Conservation (phyloP, 345 rosid genomes). For the Moricandia moricandioides region DNA sequence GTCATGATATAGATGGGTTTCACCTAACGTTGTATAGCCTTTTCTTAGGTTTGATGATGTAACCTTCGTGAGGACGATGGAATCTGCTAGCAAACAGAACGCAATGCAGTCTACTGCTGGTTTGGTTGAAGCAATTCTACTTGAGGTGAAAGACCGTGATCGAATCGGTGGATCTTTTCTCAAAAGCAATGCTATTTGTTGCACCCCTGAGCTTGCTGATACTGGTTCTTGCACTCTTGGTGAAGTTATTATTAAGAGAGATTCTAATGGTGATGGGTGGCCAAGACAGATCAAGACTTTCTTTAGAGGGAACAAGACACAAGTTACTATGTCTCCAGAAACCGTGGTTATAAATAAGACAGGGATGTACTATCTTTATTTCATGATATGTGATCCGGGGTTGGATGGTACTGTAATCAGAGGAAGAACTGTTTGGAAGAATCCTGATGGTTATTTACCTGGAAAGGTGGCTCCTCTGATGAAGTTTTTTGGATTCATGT, state of each 20-base stretch:
- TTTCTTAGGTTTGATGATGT: slow-evolving; percentile 65
- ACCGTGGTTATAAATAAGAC: slow-evolving; percentile 57
- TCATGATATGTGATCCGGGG: slow-evolving; percentile 75
- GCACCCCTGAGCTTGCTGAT: slow-evolving; percentile 52
- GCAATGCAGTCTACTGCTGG: slow-evolving; percentile 79
- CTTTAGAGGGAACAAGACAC: slow-evolving; percentile 54
- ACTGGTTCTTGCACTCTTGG: slow-evolving; percentile 58
- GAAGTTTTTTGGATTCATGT: slow-evolving; percentile 74
- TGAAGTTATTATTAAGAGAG: slow-evolving; percentile 74
- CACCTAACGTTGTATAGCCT: neutral
- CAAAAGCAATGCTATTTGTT: slow-evolving; percentile 58
- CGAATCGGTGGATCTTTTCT: slow-evolving; percentile 66
- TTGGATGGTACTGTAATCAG: slow-evolving; percentile 64
- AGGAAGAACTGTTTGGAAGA: slow-evolving; percentile 94
- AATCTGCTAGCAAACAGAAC: slow-evolving; percentile 55
- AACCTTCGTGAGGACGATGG: slow-evolving; percentile 74
- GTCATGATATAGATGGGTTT: too few species aligned
- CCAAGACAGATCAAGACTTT: slow-evolving; percentile 67
- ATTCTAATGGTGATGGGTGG: slow-evolving; percentile 51
- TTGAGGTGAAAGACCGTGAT: slow-evolving; percentile 78
- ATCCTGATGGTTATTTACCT: slow-evolving; percentile 88
- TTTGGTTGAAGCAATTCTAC: slow-evolving; percentile 75
- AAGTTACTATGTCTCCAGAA: slow-evolving; percentile 50
- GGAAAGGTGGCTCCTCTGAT: slow-evolving; percentile 78
- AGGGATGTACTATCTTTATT: slow-evolving; percentile 93